phyloP scores from a whole-genome alignment of 805 yeast species.

The Schizosaccharomyces osmophilus region DNA sequence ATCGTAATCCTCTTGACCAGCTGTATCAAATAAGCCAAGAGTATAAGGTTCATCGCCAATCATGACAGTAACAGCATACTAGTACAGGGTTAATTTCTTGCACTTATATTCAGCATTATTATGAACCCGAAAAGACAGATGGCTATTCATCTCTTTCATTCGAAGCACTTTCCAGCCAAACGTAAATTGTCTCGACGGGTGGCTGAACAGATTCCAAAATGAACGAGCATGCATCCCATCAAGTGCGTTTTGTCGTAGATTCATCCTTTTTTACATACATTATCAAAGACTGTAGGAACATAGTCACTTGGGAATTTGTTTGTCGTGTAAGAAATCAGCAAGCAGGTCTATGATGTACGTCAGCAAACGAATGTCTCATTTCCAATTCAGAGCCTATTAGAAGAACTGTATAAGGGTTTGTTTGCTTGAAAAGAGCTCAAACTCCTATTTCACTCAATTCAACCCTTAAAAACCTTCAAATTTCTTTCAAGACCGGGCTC shows the following conservation, averaged over 20 bases:
- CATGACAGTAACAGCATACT: slow-evolving; percentile 73
- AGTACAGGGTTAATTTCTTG: background rate
- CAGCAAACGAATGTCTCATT: background rate
- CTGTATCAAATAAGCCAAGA: slow-evolving; percentile 90
- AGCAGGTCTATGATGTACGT: slow-evolving; percentile 34
- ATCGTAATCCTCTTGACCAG: slow-evolving; percentile 98
- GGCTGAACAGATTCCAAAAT: background rate
- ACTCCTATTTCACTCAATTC: background rate
- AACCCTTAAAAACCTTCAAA: background rate
- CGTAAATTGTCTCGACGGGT: background rate
- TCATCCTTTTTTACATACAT: slow-evolving; percentile 5
- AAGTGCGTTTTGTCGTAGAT: background rate
- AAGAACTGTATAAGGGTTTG: background rate
- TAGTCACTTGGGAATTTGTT: slow-evolving; percentile 94
- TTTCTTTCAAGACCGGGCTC: no score
- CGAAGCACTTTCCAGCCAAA: background rate
- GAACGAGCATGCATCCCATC: background rate
- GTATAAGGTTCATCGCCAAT: slow-evolving; percentile 97
- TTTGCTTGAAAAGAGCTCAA: background rate
- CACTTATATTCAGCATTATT: no score
- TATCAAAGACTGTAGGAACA: slow-evolving; percentile 45
- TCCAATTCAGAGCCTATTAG: no score
- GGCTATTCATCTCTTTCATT: no score
- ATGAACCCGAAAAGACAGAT: no score
- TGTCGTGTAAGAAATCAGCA: slow-evolving; percentile 84